A percentile compares a stretch with the other conserved stretches of the same genome.
Conservation (phyloP, 2,329 filamentous ascomycete species). For the Tolypocladium inflatum region DNA sequence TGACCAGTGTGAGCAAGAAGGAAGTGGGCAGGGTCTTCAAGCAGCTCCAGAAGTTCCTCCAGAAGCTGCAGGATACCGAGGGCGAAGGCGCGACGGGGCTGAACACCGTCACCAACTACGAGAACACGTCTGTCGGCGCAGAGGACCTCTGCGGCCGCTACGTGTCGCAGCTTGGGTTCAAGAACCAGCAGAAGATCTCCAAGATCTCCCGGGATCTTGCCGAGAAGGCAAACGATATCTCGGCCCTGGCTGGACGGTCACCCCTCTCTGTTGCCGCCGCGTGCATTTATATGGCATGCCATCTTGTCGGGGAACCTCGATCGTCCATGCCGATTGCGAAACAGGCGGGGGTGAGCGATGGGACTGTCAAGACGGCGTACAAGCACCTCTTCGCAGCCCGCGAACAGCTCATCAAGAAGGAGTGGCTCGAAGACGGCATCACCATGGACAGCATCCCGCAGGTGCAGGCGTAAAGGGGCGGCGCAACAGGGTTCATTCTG, state of each 20-base stretch:
- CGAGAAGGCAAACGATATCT: slow-evolving; percentile 64
- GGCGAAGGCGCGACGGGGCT: slow-evolving; percentile 35
- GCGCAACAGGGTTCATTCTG: not conserved
- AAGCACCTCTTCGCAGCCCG: slow-evolving; percentile 72
- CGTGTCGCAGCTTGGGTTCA: slow-evolving; percentile 71
- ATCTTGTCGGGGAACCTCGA: slow-evolving; percentile 71
- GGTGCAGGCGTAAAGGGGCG: slow-evolving; percentile 18
- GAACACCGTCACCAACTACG: slow-evolving; percentile 59
- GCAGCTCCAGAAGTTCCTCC: slow-evolving; percentile 77
- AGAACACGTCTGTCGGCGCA: slow-evolving; percentile 69
- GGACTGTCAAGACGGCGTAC: slow-evolving; percentile 93
- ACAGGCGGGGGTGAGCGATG: slow-evolving; percentile 86
- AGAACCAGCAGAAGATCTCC: slow-evolving; percentile 63
- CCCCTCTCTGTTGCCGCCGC: slow-evolving; percentile 90
- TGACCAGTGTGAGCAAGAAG: slow-evolving; percentile 93
- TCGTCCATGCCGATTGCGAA: slow-evolving; percentile 77
- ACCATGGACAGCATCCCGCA: slow-evolving; percentile 61
- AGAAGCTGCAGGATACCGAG: slow-evolving; percentile 55
- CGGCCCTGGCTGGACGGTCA: slow-evolving; percentile 82
- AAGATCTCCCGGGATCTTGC: slow-evolving; percentile 75
- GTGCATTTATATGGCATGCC: slow-evolving; percentile 92
- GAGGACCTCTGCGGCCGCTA: slow-evolving; percentile 82
- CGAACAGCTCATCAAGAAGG: slow-evolving; percentile 63
- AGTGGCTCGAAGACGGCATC: slow-evolving; percentile 66
- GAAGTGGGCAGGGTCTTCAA: slow-evolving; percentile 97